A percentile compares a stretch with the other conserved stretches of the same genome.
Conservation (phyloP, 2,329 filamentous ascomycete genomes). For the Xylaria sp. region DNA sequence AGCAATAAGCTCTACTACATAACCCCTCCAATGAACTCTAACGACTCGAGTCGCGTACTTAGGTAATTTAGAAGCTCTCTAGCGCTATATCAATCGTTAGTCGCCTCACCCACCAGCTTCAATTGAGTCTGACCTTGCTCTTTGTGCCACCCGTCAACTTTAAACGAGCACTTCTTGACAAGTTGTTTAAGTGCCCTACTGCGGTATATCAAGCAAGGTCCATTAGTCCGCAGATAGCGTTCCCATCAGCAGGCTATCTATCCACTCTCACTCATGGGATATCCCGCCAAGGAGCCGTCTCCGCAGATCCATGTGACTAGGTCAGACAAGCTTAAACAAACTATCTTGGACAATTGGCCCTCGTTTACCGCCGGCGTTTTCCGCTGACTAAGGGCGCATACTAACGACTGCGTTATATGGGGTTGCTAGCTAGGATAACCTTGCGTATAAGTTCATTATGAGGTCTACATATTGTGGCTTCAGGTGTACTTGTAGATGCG, state of each 20-base stretch:
- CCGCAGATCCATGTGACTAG: neutral
- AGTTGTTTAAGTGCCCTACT: no score
- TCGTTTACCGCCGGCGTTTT: neutral
- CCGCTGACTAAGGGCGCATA: neutral
- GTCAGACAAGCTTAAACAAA: no score
- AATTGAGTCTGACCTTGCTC: neutral
- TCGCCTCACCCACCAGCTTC: neutral
- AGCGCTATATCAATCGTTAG: no score
- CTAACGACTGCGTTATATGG: no score
- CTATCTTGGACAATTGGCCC: no score
- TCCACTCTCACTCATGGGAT: neutral
- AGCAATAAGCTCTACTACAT: no score
- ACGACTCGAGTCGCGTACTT: neutral
- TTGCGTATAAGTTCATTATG: no score
- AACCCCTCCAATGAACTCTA: no score
- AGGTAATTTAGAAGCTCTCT: no score
- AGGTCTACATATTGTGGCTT: no score
- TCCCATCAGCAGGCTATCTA: neutral
- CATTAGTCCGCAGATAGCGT: neutral
- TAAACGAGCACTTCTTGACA: neutral
- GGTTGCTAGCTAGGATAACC: no score
- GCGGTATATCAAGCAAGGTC: neutral
- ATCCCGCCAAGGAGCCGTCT: neutral
- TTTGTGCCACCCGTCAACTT: conserved; percentile 1
- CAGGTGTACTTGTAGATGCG: no score